Evolutionary conservation across 352 stramenopile species (phyloP), one percentile per base, ranked within the genome.

Genomic region (Elongisporangium prolatum): DNA sequence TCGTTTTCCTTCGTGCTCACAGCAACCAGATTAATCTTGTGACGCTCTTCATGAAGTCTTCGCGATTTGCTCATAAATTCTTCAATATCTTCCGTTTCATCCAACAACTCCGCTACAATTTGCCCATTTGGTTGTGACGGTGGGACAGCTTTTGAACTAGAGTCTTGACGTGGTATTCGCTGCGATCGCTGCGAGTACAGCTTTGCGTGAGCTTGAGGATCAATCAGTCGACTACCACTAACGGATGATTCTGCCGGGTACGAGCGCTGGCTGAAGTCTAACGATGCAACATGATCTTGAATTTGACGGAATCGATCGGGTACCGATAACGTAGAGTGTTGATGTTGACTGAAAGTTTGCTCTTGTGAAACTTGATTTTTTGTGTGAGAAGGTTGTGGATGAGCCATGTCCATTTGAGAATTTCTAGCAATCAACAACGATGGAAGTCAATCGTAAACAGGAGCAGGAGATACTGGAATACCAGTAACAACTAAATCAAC

Each of bases 31-130:
- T 59, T 57, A 21, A 57, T 52, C 21, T 62, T 68, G 1, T 71
- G 67, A 6, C 77, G 71, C 20, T 69, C 58, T 3, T 61, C 34
- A 17, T 74, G 77, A 44, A 69, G 10, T 14, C 61, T 64, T 18
- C 74, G 71, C 0, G 77, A 84, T 24, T 74, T 70, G 2, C 77
- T 65, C 37, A 89, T 61, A 52, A 87, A 66, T 3, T 77, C 63
- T 34, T 89, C 69, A 34, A 89, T 83, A 51, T 86, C 75, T 52
- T 75, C 63, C n/a, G 82, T 72, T 18, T 86, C 74, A 25, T 86
- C 69, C 24, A 59, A 44, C 20, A 82, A 37, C 49, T 76, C 61
- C 50, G 74, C 60, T n/a, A 60, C 64, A n/a, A 69, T 61, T 18
- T 52, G 60, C 9, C 63, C 37, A 44, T 44, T 44, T 44, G 34